Percentiles rank a stretch among this genome's conserved stretches.
phyloP scores from a whole-genome alignment of 2,329 filamentous ascomycete species.

The Meredithiella fracta region DNA sequence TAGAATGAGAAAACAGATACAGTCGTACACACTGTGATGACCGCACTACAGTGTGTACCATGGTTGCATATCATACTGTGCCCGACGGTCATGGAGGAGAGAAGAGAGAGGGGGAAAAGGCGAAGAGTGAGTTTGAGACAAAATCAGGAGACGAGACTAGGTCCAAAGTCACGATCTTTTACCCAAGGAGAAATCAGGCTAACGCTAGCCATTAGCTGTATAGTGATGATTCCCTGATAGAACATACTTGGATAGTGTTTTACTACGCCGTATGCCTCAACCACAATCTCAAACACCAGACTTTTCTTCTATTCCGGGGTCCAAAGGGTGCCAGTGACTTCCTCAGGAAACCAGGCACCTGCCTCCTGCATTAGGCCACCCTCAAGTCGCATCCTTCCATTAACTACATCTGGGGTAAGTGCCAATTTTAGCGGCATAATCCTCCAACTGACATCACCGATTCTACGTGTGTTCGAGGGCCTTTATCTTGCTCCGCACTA shows the following conservation, averaged over 20 bases:
- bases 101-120: background rate
- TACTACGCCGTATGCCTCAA: background rate
- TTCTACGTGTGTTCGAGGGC: background rate
- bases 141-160: background rate
- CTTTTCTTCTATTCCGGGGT: background rate
- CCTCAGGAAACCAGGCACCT: background rate
- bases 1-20: background rate
- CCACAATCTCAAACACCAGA: background rate
- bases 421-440: conserved; percentile 9
- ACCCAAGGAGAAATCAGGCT: no score
- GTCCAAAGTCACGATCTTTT: background rate
- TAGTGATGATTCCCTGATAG: no score
- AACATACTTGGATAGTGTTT: background rate
- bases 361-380: background rate
- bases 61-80: background rate
- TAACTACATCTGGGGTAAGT: conserved; percentile 12
- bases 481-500: no score
- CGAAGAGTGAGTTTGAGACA: background rate
- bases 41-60: background rate
- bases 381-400: background rate
- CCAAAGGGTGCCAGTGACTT: background rate
- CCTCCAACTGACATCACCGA: background rate
- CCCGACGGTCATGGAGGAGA: background rate
- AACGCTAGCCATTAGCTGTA: no score
- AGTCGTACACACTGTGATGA: background rate